phyloP scores from a whole-genome alignment of 371 early-diverging fungal genomes.

The Rhizopus delemar region DNA sequence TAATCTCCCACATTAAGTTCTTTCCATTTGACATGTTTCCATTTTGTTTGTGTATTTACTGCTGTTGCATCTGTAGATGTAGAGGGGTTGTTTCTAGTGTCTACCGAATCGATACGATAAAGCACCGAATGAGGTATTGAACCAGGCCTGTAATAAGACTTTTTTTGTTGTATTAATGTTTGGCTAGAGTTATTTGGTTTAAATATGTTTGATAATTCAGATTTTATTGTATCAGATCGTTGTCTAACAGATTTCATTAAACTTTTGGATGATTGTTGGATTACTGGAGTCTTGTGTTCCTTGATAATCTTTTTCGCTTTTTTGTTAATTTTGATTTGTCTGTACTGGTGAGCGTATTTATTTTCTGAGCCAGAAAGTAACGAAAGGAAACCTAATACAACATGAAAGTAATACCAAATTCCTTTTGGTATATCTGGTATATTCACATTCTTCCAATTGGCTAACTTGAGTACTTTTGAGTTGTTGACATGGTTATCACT shows the following conservation, averaged over 20 bases:
- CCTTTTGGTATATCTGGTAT: conserved; percentile 28
- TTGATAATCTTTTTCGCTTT: not conserved
- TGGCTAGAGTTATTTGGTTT: conserved; percentile 7
- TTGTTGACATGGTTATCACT: conserved; percentile 76
- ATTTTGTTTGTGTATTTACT: conserved; percentile 12
- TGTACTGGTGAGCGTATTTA: conserved; percentile 24
- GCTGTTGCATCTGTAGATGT: conserved; percentile 25
- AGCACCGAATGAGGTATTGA: conserved; percentile 52
- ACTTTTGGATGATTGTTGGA: conserved; percentile 15
- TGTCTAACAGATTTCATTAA: conserved; percentile 37
- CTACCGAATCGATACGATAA: conserved; percentile 24
- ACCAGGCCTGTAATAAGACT: conserved; percentile 44
- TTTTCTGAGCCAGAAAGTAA: conserved; percentile 34
- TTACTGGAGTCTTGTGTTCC: not conserved
- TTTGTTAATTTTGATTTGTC: conserved; percentile 9
- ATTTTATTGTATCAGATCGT: conserved; percentile 47
- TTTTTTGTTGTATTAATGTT: conserved; percentile 4
- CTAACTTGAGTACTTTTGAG: conserved; percentile 54
- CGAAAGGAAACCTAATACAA: conserved; percentile 34
- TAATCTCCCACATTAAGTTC: conserved; percentile 92
- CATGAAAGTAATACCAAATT: conserved; percentile 46
- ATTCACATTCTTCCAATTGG: conserved; percentile 63
- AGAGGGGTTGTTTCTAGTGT: conserved; percentile 12
- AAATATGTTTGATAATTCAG: conserved; percentile 40
- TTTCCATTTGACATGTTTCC: conserved; percentile 66